phyloP scores from a whole-genome alignment of 768 basidiomycete species.

The Auriscalpium microsporum region DNA sequence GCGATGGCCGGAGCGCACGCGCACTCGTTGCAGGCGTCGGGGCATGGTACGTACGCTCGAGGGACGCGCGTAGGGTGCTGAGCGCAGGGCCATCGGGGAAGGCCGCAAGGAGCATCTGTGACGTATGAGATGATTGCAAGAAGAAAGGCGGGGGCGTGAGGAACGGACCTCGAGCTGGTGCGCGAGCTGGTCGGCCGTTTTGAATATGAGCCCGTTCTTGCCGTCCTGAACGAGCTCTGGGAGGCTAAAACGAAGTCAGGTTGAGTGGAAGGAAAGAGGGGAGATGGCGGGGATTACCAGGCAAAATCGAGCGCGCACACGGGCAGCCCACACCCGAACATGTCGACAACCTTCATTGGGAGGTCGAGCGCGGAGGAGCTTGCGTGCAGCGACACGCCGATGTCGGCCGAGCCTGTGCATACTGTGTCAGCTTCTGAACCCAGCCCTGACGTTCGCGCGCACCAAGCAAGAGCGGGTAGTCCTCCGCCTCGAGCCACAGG shows the following conservation, averaged over 20 bases:
- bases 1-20: neutral
- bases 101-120: conserved; percentile 8
- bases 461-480: conserved; percentile 88
- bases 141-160: neutral
- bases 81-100: conserved; percentile 7
- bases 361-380: conserved; percentile 88
- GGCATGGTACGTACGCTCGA: neutral
- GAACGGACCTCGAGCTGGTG: conserved; percentile 56
- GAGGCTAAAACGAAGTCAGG: conserved; percentile 43
- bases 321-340: conserved; percentile 95
- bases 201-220: conserved; percentile 78
- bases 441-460: neutral
- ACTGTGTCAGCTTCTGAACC: neutral
- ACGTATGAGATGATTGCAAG: neutral
- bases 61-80: conserved; percentile 5
- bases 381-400: conserved; percentile 86
- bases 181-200: conserved; percentile 56
- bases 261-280: neutral
- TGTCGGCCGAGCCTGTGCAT: conserved; percentile 70
- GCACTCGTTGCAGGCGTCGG: neutral
- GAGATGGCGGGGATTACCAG: conserved; percentile 44
- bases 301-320: conserved; percentile 84
- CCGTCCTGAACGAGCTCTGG: conserved; percentile 80
- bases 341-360: conserved; percentile 99
- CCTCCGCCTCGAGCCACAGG: conserved; percentile 81